Evolutionary conservation across 768 basidiomycete genomes (phyloP), one percentile per base, ranked within the genome.

Genomic region (Roridomyces roridus): DNA sequence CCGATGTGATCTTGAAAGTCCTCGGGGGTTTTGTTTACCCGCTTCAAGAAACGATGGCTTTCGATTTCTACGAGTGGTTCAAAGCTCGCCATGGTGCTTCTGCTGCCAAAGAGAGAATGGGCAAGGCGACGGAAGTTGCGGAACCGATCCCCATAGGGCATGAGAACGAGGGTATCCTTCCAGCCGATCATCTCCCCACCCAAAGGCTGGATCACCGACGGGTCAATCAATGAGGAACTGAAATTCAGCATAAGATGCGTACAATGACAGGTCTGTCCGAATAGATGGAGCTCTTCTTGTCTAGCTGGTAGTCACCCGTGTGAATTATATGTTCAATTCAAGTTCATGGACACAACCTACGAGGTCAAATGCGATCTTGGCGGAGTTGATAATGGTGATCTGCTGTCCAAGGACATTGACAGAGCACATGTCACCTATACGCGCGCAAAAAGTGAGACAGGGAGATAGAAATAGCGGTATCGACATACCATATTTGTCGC

Each of bases 381-480:
- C 50, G 9, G 41, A 43, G 18, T 51, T 51, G 29, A 51, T n/a
- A 26, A 51, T 51, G 9, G 50, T 51, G 15, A 51, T 14, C 25
- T 51, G 50, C 34, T 51, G 50, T 0, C 50, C 50, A 23, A 51
- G 34, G 7, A 81, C 62, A 11, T 78, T 77, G 0, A 70, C 63
- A n/a, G 81, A 79, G 1, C 74, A 67, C 9, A 82, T 77, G 35
- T 78, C 74, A 17, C 80, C 80, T 81, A 29, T n/a, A n/a, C n/a
- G n/a, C n/a, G n/a, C n/a, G n/a, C n/a, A n/a, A 3, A 26, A 34
- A 11, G 15, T 34, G 31, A 51, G 31, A 15, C 31, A 11, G 12
- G 61, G 37, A 31, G 15, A 4, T 37, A 1, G 15, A 15, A 34
- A 15, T 34, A 21, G 7, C 47, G 26, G 5, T 2, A 17, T 9